phyloP scores from a whole-genome alignment of 108 stramenopile species.

The Fragilaria radians region DNA sequence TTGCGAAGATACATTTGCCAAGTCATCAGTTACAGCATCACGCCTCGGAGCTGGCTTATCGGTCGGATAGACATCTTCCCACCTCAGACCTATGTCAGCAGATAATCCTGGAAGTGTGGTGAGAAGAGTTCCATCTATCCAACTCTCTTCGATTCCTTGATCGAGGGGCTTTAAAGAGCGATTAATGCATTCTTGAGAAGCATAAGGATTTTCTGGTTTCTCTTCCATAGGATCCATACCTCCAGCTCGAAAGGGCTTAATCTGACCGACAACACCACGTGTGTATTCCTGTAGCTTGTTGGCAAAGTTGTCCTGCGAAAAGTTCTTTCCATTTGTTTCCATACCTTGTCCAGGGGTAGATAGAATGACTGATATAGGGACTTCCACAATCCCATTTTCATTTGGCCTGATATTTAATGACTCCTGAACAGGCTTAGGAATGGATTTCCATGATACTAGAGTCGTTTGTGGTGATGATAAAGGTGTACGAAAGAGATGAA shows the following conservation, averaged over 20 bases:
- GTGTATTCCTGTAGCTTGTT: constrained; percentile 76
- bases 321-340: constrained; percentile 32
- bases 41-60: constrained; percentile 9
- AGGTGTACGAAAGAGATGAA: constrained; percentile 23
- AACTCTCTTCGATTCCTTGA: constrained; percentile 45
- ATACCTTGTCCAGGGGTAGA: constrained; percentile 6
- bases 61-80: constrained; percentile 47
- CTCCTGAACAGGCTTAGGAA: constrained; percentile 22
- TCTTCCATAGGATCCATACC: constrained; percentile 44
- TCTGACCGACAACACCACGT: constrained; percentile 49
- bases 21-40: neutral
- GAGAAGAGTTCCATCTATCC: constrained; percentile 59
- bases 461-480: constrained; percentile 32
- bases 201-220: constrained; percentile 16
- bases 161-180: constrained; percentile 39
- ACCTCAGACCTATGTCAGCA: constrained; percentile 57
- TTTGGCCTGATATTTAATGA: constrained; percentile 7
- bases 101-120: constrained; percentile 64
- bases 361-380: constrained; percentile 3
- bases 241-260: constrained; percentile 65
- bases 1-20: neutral
- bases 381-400: constrained; percentile 3
- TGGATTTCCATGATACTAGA: constrained; percentile 24
- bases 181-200: constrained; percentile 39
- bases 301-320: constrained; percentile 72